Conservation (phyloP, 2,329 filamentous ascomycete genomes). For the Westerdykella ornata region DNA sequence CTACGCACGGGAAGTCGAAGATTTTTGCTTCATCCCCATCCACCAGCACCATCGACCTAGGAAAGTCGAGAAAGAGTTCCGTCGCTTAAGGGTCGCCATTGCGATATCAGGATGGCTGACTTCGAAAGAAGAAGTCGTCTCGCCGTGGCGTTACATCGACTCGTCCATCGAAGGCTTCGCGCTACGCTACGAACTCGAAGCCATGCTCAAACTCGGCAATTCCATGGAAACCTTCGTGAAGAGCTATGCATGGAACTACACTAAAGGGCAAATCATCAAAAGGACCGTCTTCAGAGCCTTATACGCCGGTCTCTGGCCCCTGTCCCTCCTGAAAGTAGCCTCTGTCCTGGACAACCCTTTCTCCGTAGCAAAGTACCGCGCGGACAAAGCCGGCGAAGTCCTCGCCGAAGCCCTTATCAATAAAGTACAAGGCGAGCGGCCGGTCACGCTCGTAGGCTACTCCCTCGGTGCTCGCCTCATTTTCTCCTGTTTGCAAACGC, state of each 20-base stretch:
- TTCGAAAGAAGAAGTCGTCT: slow-evolving; percentile 62
- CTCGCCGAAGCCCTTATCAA: slow-evolving; percentile 78
- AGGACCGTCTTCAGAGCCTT: slow-evolving; percentile 46
- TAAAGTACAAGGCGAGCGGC: slow-evolving; percentile 72
- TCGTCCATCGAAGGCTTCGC: slow-evolving; percentile 71
- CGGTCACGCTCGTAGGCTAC: slow-evolving; percentile 74
- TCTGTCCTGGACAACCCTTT: slow-evolving; percentile 75
- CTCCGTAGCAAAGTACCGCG: slow-evolving; percentile 65
- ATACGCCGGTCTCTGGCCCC: slow-evolving; percentile 45
- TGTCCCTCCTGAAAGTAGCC: slow-evolving; percentile 42
- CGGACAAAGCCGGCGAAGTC: slow-evolving; percentile 72
- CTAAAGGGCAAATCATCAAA: slow-evolving; percentile 68
- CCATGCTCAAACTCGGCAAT: slow-evolving; percentile 68
- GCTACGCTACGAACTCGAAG: slow-evolving; percentile 74
- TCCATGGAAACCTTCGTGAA: slow-evolving; percentile 71
- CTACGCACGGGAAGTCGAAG: slow-evolving; percentile 79
- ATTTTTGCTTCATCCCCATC: slow-evolving; percentile 79
- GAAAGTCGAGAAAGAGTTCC: slow-evolving; percentile 46
- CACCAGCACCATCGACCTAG: slow-evolving; percentile 38
- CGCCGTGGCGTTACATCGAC: slow-evolving; percentile 72
- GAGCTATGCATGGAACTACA: slow-evolving; percentile 71
- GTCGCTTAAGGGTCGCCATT: slow-evolving; percentile 67
- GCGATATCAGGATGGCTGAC: slow-evolving; percentile 77
- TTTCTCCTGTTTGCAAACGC: slow-evolving; percentile 68
- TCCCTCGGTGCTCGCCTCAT: slow-evolving; percentile 76